Conservation (phyloP, 345 rosid genomes). For the Acer campestre region DNA sequence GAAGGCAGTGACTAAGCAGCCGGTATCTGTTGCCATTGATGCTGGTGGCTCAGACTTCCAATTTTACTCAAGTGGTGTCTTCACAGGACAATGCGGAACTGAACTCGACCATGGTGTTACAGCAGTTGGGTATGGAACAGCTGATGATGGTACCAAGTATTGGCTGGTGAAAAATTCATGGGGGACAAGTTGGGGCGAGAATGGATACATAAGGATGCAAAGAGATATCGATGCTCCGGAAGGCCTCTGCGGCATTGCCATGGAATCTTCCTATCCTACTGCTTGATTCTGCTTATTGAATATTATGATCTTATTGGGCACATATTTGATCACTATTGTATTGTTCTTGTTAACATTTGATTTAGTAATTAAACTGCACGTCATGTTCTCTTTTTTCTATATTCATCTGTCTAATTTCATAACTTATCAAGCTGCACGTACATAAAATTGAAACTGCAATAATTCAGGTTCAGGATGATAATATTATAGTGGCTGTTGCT, state of each 20-base stretch:
- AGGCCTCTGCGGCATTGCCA: constrained; percentile 30
- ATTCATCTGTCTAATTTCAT: too few relatives aligned
- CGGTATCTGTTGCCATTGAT: constrained; percentile 29
- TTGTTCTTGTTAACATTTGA: too few relatives aligned
- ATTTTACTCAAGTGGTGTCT: constrained; percentile 18
- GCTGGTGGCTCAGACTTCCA: constrained; percentile 23
- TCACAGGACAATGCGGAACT: constrained; percentile 23
- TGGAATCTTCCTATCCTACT: constrained; percentile 18
- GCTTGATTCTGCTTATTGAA: neutral
- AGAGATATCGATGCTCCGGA: constrained; percentile 13
- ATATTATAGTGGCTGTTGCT: too few relatives aligned
- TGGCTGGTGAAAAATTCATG: constrained; percentile 37
- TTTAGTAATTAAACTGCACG: too few relatives aligned
- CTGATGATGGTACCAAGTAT: constrained; percentile 18
- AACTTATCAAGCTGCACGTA: too few relatives aligned
- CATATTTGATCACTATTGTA: too few relatives aligned
- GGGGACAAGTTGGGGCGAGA: constrained; percentile 23
- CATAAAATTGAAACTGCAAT: too few relatives aligned
- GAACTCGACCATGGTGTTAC: constrained; percentile 24
- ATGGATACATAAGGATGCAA: constrained; percentile 24
- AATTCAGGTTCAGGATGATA: too few relatives aligned
- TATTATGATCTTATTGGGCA: too few relatives aligned
- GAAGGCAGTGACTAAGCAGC: constrained; percentile 28
- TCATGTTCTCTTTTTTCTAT: too few relatives aligned
- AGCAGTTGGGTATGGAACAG: constrained; percentile 20